Conservation (phyloP, 176 grass and related monocot species). For the Canna indica region DNA sequence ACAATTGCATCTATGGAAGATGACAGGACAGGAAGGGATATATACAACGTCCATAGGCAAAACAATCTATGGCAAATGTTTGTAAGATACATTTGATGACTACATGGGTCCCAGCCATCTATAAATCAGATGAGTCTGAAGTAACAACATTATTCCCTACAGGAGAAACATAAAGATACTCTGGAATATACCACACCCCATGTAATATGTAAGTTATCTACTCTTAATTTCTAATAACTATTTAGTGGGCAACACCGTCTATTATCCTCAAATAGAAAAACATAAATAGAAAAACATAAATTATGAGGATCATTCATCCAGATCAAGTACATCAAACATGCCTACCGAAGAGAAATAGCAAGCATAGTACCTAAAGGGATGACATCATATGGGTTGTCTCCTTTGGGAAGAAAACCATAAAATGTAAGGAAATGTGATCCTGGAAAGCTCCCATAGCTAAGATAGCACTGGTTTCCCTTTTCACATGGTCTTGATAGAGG, state of each 20-base stretch:
- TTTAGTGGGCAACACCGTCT: too few species aligned
- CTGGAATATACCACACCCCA: too few species aligned
- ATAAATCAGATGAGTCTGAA: background rate
- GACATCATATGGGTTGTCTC: conserved; percentile 78
- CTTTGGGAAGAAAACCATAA: conserved; percentile 91
- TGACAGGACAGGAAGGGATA: background rate
- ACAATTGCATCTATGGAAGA: background rate
- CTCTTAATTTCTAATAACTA: too few species aligned
- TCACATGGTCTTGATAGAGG: conserved; percentile 74
- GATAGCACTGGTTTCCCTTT: conserved; percentile 68
- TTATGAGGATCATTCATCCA: background rate
- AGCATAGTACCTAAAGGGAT: conserved; percentile 74
- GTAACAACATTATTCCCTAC: background rate
- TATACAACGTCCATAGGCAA: background rate
- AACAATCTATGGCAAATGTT: background rate
- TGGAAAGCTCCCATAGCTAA: conserved; percentile 77
- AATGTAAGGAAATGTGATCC: conserved; percentile 73
- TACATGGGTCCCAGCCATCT: background rate
- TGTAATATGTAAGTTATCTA: too few species aligned
- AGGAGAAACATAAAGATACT: background rate
- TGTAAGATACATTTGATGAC: background rate
- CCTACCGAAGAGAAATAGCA: background rate
- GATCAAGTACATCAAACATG: background rate
- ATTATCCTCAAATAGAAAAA: too few species aligned
- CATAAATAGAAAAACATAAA: background rate